Conservation (phyloP, 768 basidiomycete genomes). For the Hypsizygus marmoreus region DNA sequence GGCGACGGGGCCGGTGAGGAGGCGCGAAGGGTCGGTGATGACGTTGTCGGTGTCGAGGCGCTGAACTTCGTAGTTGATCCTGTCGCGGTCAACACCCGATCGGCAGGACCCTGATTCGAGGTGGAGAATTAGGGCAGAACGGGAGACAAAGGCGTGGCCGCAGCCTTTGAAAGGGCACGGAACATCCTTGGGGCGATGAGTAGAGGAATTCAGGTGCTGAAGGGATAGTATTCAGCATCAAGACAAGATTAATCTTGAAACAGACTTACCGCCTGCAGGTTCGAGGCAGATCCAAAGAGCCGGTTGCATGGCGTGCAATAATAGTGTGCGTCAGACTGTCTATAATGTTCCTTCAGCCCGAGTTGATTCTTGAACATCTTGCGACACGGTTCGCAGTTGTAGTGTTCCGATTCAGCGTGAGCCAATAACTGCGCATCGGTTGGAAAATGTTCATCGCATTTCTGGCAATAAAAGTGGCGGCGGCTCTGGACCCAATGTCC, state of each 20-base stretch:
- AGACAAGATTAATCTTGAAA: neutral
- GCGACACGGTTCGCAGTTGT: conserved; percentile 43
- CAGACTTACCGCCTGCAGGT: conserved; percentile 29
- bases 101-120: conserved; percentile 61
- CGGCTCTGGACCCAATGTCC: conserved; percentile 57
- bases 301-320: conserved; percentile 50
- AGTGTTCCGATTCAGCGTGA: conserved; percentile 44
- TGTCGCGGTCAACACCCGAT: conserved; percentile 45
- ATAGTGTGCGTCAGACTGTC: conserved; percentile 39
- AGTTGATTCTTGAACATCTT: conserved; percentile 39
- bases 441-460: conserved; percentile 47
- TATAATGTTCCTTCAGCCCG: conserved; percentile 50
- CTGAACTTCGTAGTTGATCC: conserved; percentile 44
- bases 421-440: conserved; percentile 30
- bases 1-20: conserved; percentile 38
- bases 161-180: conserved; percentile 47
- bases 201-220: conserved; percentile 55
- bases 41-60: conserved; percentile 44
- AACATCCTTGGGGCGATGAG: conserved; percentile 42
- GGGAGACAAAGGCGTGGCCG: conserved; percentile 46
- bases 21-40: conserved; percentile 58
- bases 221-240: neutral
- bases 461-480: conserved; percentile 52
- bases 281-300: conserved; percentile 41
- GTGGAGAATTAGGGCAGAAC: conserved; percentile 59